Evolutionary conservation across 2,329 filamentous ascomycete genomes (phyloP).

Genomic region (Diaporthe nobilis): DNA sequence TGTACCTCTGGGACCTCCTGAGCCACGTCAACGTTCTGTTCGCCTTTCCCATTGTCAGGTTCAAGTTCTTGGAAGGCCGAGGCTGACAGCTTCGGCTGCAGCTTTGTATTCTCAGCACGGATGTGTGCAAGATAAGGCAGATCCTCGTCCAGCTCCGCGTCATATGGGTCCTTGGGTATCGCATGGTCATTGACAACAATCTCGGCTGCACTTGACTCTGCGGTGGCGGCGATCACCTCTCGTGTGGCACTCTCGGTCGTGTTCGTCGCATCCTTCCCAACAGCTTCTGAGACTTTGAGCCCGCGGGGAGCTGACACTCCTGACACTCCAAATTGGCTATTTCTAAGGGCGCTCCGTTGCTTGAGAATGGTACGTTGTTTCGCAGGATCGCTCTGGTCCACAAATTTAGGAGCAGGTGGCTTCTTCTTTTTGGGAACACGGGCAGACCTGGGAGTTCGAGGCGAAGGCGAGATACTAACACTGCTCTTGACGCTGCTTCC

Average conservation of each 20-base stretch:
- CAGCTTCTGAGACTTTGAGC: conserved; percentile 38
- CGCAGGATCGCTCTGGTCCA: conserved; percentile 14
- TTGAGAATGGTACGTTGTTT: conserved; percentile 36
- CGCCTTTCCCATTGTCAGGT: not conserved
- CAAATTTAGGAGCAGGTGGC: not conserved
- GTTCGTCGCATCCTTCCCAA: conserved; percentile 33
- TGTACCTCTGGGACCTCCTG: not conserved
- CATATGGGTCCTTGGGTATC: not conserved
- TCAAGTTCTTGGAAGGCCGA: not conserved
- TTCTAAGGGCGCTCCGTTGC: conserved; percentile 33
- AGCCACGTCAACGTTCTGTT: not conserved
- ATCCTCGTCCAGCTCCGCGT: conserved; percentile 30
- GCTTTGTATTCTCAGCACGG: conserved; percentile 9
- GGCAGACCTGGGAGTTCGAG: conserved; percentile 4
- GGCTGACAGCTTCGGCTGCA: not conserved
- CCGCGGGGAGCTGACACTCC: conserved; percentile 35
- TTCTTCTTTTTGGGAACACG: conserved; percentile 28
- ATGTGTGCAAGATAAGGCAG: conserved; percentile 41
- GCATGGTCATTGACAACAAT: not conserved
- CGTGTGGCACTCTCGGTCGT: not conserved
- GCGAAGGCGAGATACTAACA: conserved; percentile 2
- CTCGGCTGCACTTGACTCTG: not conserved
- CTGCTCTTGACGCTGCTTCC: conserved; percentile 16
- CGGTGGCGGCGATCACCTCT: not conserved
- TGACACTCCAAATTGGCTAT: conserved; percentile 10